Conservation (phyloP, 106 monocot genomes). For the Posidonia australis region DNA sequence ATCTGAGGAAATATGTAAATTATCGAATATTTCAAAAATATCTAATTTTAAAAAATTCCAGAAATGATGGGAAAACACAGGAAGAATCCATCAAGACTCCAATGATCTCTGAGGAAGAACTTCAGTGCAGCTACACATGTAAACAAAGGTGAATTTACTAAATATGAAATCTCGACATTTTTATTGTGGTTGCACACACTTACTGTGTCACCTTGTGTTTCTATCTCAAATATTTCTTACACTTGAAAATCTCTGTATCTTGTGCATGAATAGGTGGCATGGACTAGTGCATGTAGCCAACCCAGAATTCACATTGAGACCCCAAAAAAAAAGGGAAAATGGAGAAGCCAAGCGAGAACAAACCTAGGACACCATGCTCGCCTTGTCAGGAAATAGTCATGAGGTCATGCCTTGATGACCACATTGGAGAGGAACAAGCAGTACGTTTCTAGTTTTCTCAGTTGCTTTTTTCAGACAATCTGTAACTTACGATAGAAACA, state of each 20-base stretch:
- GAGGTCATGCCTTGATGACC: slow-evolving; percentile 63
- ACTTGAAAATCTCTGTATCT: slow-evolving; percentile 3
- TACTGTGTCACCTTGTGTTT: too few species aligned
- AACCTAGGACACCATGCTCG: slow-evolving; percentile 68
- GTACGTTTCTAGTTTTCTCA: too few species aligned
- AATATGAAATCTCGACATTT: not conserved
- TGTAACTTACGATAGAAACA: too few species aligned
- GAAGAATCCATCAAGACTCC: too few species aligned
- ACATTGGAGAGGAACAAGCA: slow-evolving; percentile 74
- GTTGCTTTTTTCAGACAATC: too few species aligned
- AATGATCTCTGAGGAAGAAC: slow-evolving; percentile 45
- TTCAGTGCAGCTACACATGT: too few species aligned
- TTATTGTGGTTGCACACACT: not conserved
- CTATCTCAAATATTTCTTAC: too few species aligned
- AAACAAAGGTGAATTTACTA: slow-evolving; percentile 43
- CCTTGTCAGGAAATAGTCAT: slow-evolving; percentile 74
- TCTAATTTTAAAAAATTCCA: too few species aligned
- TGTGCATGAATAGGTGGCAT: too few species aligned
- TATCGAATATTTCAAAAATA: too few species aligned
- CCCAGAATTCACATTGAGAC: slow-evolving; percentile 78
- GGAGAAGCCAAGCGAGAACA: slow-evolving; percentile 24
- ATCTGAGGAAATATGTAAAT: too few species aligned
- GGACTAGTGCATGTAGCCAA: slow-evolving; percentile 78
- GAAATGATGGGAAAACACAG: too few species aligned
- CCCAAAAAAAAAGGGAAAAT: slow-evolving; percentile 71